A percentile compares a stretch with the other conserved stretches of the same genome.
Evolutionary conservation across 2,329 filamentous ascomycete genomes (phyloP).

Genomic region (Paraphaeosphaeria sporulosa): DNA sequence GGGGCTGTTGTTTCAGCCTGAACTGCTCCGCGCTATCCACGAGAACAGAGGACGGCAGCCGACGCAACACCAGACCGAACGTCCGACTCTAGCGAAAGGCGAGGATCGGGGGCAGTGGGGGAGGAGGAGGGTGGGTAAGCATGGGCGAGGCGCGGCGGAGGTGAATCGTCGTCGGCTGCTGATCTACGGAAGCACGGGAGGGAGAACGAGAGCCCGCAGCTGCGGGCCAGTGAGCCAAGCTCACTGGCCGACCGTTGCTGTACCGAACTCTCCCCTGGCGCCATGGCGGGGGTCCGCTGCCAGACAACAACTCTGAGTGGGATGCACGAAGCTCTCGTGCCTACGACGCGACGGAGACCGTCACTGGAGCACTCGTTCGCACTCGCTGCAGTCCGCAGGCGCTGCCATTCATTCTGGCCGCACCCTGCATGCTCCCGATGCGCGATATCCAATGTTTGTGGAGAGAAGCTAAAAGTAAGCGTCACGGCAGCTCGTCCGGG

Average conservation of each 20-base stretch:
- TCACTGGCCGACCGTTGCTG: slow-evolving; percentile 20
- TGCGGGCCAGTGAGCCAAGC: slow-evolving; percentile 15
- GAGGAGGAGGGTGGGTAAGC: slow-evolving; percentile 15
- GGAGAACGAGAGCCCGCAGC: slow-evolving; percentile 18
- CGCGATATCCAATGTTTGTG: slow-evolving; percentile 9
- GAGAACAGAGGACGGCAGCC: slow-evolving; percentile 16
- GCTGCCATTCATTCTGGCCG: not conserved
- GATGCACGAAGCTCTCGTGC: not conserved
- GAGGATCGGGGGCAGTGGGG: slow-evolving; percentile 1
- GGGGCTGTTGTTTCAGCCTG: slow-evolving; percentile 34
- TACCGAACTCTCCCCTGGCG: slow-evolving; percentile 19
- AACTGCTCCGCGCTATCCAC: slow-evolving; percentile 20
- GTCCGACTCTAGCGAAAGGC: not conserved
- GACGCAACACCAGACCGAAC: slow-evolving; percentile 11
- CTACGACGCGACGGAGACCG: not conserved
- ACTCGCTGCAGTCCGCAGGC: not conserved
- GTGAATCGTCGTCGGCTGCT: slow-evolving; percentile 15
- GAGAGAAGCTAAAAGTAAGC: slow-evolving; percentile 14
- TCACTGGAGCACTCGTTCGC: not conserved
- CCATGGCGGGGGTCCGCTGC: slow-evolving; percentile 17
- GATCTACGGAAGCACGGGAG: slow-evolving; percentile 23
- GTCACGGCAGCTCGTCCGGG: slow-evolving; percentile 15
- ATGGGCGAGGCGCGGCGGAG: slow-evolving; percentile 15
- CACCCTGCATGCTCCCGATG: not conserved
- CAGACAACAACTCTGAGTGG: slow-evolving; percentile 8